These are phyloP conservation scores for Zymoseptoria pseudotritici DNA, from an alignment of 2,329 filamentous ascomycete species.

Conservation along the genomic window DNA sequence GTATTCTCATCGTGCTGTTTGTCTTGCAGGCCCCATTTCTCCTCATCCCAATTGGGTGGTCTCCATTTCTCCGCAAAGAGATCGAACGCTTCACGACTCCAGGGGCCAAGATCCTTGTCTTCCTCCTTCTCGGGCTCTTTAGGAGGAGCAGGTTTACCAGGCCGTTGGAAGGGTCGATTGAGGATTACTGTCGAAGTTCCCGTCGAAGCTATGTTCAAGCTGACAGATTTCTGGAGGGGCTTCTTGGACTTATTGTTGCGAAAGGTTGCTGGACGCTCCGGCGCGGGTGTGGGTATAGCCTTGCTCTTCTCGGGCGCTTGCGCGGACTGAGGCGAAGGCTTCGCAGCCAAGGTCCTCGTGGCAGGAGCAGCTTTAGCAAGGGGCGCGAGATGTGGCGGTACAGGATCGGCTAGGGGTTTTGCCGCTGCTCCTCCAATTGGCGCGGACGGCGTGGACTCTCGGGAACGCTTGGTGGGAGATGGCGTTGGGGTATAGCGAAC, in stretches of 20 bases:
- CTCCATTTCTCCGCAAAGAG: slow-evolving; percentile 50
- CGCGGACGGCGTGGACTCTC: slow-evolving; percentile 6
- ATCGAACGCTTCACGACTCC: slow-evolving; percentile 63
- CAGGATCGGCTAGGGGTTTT: background rate
- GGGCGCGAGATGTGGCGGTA: background rate
- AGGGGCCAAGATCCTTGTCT: slow-evolving; percentile 49
- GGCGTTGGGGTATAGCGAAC: slow-evolving; percentile 23
- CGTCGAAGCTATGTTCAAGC: slow-evolving; percentile 18
- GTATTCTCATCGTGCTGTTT: background rate
- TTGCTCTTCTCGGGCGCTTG: background rate
- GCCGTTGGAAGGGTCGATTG: slow-evolving; percentile 24
- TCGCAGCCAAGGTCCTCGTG: background rate
- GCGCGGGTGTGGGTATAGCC: background rate
- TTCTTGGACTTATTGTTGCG: slow-evolving; percentile 9
- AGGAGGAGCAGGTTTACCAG: slow-evolving; percentile 14
- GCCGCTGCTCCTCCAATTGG: background rate
- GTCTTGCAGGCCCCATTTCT: slow-evolving; percentile 19
- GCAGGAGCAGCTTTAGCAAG: background rate
- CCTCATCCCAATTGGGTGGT: slow-evolving; percentile 38
- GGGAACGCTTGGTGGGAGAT: slow-evolving; percentile 16
- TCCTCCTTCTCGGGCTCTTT: slow-evolving; percentile 18
- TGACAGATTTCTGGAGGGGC: slow-evolving; percentile 18
- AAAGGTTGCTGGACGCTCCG: background rate
- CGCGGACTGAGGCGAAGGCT: background rate
- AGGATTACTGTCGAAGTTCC: slow-evolving; percentile 24